Base-by-base conservation (phyloP, 2,329 filamentous ascomycete species). In the Clarireedia paspali region DNA sequence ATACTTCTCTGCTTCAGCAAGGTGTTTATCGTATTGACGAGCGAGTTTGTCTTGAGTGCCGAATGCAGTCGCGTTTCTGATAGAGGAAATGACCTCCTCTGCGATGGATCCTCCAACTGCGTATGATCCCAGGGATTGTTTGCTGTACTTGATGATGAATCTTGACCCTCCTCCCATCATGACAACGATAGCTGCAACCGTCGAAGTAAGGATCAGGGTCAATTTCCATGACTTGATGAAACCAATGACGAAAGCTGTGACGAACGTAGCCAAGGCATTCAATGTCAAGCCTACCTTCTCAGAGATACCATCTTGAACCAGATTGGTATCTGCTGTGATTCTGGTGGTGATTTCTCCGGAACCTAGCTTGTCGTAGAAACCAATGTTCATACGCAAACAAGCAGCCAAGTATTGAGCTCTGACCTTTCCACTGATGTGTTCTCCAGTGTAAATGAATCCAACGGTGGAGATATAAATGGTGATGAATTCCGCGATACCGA, bases 211-310 rank as follows among this genome's bases (percentile, higher is more conserved):
- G 63, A 99, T 96, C 51, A 96, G 74, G 0, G 94, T 94, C 61
- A 97, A 76, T 71, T 94, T 96, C 89, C 92, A 96, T 71, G 88
- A 95, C 66, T 89, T 88, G 71, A 92, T 73, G 69, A 96, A 97
- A 10, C 88, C 90, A 62, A 99, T 92, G 55, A 96, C 76, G 62
- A 96, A 96, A 15, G 91, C 90, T 0, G 91, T 85, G 55, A 95
- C 74, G 67, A 97, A 97, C 7, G 89, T 91, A 1, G 91, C 83
- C 4, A 91, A 50, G 12, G 89, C 88, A 14, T 84, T 83, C 55
- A 95, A 69, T 0, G 89, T 91, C 60, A 96, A 74, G 14, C 83
- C 84, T 46, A 95, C 81, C 74, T 96, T 96, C 71, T 95, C 89
- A 0, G 89, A 95, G 47, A 99, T 90, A 56, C 91, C 92, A 63